Percentiles rank a stretch among this genome's conserved stretches.
phyloP scores from a whole-genome alignment of 2,329 filamentous ascomycete genomes.

The Davidsoniella neocaledoniae region DNA sequence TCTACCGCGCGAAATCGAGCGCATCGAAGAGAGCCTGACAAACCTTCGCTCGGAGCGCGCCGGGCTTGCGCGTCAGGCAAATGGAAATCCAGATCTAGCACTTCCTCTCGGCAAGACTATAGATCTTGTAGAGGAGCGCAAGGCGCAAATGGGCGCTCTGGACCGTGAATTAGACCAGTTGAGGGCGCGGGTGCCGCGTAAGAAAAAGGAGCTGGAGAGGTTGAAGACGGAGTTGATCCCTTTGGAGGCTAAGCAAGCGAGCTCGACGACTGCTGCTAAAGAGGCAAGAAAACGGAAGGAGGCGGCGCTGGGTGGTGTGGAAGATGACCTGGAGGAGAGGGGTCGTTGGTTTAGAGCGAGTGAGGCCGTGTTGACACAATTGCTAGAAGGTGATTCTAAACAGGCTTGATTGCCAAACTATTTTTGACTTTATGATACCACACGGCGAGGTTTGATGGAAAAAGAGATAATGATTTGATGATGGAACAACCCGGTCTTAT shows the following conservation, averaged over 20 bases:
- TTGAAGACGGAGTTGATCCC: constrained; percentile 51
- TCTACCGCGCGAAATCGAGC: constrained; percentile 32
- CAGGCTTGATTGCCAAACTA: too few species aligned
- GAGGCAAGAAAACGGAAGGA: constrained; percentile 56
- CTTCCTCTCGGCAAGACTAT: constrained; percentile 41
- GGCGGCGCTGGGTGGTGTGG: constrained; percentile 40
- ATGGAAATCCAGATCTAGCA: constrained; percentile 24
- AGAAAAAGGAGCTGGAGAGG: constrained; percentile 49
- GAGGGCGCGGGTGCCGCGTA: constrained; percentile 45
- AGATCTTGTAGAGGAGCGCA: constrained; percentile 33
- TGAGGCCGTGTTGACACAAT: constrained; percentile 40
- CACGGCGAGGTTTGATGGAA: not conserved
- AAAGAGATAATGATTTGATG: not conserved
- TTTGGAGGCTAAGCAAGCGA: constrained; percentile 49
- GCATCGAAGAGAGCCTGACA: constrained; percentile 31
- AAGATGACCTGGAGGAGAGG: constrained; percentile 58
- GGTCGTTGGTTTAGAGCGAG: constrained; percentile 59
- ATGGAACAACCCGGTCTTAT: not conserved
- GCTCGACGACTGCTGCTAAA: constrained; percentile 47
- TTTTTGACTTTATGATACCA: too few species aligned
- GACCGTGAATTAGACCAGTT: constrained; percentile 48
- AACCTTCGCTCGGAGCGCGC: constrained; percentile 27
- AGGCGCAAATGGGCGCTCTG: constrained; percentile 35
- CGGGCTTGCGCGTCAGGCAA: constrained; percentile 14
- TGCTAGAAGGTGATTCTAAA: constrained; percentile 1